phyloP scores from a whole-genome alignment of 2,329 filamentous ascomycete genomes.

The Leptodontidium sp. region DNA sequence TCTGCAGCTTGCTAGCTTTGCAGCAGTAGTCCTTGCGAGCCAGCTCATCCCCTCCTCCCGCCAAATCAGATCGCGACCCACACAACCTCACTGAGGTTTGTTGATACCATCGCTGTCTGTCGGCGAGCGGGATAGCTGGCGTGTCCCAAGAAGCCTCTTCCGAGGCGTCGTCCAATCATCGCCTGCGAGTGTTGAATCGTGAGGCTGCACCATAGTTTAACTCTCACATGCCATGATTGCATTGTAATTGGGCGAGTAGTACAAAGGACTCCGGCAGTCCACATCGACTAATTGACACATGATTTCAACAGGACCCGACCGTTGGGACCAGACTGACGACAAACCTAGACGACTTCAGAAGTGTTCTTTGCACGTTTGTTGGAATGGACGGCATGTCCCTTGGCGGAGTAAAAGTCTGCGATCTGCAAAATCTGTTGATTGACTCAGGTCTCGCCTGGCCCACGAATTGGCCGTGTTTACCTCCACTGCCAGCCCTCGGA shows the following conservation, averaged over 20 bases:
- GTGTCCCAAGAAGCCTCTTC: constrained; percentile 8
- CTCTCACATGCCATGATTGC: constrained; percentile 27
- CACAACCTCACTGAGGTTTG: constrained; percentile 10
- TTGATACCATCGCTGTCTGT: constrained; percentile 18
- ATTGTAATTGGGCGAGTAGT: constrained; percentile 34
- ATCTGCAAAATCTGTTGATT: constrained; percentile 22
- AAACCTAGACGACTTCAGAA: constrained; percentile 32
- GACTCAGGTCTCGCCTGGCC: constrained; percentile 37
- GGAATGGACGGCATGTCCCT: not conserved
- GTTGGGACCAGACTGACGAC: constrained; percentile 30
- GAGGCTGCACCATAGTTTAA: constrained; percentile 35
- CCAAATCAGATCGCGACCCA: constrained; percentile 26
- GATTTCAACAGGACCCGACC: constrained; percentile 40
- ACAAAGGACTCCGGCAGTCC: constrained; percentile 30
- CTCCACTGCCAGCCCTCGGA: constrained; percentile 27
- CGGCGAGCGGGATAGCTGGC: constrained; percentile 11
- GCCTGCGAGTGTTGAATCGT: not conserved
- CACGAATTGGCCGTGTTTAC: constrained; percentile 43
- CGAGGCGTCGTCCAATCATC: constrained; percentile 19
- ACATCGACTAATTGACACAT: constrained; percentile 41
- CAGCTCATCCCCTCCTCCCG: constrained; percentile 9
- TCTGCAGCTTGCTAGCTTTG: constrained; percentile 18
- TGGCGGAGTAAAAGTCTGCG: not conserved
- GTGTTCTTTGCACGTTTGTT: not conserved
- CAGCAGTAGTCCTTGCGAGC: constrained; percentile 10